phyloP scores from a whole-genome alignment of 768 basidiomycete genomes.

The Termitomyces heimii region DNA sequence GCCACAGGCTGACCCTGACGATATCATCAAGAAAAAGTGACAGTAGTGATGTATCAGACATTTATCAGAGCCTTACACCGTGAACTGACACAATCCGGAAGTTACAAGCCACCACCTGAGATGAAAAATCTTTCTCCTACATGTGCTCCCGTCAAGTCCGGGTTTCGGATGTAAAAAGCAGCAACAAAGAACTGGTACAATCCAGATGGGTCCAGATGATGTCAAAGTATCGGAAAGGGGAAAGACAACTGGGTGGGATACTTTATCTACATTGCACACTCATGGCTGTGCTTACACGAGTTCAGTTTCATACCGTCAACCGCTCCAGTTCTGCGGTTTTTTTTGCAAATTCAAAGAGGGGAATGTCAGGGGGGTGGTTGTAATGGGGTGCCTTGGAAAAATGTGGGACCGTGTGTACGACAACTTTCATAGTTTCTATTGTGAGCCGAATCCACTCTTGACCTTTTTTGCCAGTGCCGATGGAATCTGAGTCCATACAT shows the following conservation, averaged over 20 bases:
- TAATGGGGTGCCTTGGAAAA: neutral
- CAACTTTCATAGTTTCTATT: conserved; percentile 2
- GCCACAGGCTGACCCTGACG: neutral
- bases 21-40: conserved; percentile 7
- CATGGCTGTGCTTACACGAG: neutral
- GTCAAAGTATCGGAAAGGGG: neutral
- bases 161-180: neutral
- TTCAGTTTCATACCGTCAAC: conserved; percentile 1
- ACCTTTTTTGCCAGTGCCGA: neutral
- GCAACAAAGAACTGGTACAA: neutral
- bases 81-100: neutral
- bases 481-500: neutral
- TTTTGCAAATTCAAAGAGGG: neutral
- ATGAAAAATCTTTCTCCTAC: neutral
- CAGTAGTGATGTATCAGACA: neutral
- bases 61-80: neutral
- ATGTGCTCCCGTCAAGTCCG: neutral
- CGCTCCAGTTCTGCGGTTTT: neutral
- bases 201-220: neutral
- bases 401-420: neutral
- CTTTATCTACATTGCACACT: neutral
- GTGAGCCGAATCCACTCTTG: neutral
- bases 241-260: neutral
- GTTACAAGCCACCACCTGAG: neutral
- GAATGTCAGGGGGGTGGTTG: neutral